Conservation (phyloP, 257 asterid genomes). For the Ilex aquifolium region DNA sequence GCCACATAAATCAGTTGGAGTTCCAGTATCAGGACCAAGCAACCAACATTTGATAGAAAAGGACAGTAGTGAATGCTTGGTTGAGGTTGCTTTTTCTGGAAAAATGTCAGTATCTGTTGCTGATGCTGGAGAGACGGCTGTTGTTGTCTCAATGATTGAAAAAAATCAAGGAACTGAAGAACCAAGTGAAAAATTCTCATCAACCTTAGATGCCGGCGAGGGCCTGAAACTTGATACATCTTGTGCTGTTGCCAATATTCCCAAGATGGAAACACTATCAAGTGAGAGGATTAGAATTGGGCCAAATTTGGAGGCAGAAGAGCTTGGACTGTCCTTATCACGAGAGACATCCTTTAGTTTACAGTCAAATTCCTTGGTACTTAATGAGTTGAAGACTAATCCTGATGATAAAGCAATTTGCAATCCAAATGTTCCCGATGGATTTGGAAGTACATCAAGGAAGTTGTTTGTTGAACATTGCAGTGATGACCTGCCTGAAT, state of each 20-base stretch:
- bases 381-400: constrained; percentile 26
- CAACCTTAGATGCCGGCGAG: constrained; percentile 21
- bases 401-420: constrained; percentile 25
- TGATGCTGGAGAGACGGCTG: constrained; percentile 89
- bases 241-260: constrained; percentile 23
- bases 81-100: constrained; percentile 57
- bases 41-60: constrained; percentile 34
- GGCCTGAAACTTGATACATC: constrained; percentile 26
- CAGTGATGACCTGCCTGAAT: constrained; percentile 23
- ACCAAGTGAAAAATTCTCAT: constrained; percentile 19
- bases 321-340: constrained; percentile 31
- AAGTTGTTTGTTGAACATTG: constrained; percentile 7
- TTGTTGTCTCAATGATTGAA: constrained; percentile 60
- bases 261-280: constrained; percentile 27
- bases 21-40: constrained; percentile 21
- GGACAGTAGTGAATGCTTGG: constrained; percentile 25
- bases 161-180: constrained; percentile 41
- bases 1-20: constrained; percentile 28
- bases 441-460: constrained; percentile 2
- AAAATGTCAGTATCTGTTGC: constrained; percentile 76
- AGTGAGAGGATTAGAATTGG: constrained; percentile 18
- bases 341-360: constrained; percentile 24
- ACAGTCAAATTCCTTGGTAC: constrained; percentile 16
- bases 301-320: constrained; percentile 25
- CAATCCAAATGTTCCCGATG: constrained; percentile 16